These are phyloP conservation scores for Danielozyma ontarioensis DNA, from an alignment of 805 yeast species.

Conservation along the genomic window DNA sequence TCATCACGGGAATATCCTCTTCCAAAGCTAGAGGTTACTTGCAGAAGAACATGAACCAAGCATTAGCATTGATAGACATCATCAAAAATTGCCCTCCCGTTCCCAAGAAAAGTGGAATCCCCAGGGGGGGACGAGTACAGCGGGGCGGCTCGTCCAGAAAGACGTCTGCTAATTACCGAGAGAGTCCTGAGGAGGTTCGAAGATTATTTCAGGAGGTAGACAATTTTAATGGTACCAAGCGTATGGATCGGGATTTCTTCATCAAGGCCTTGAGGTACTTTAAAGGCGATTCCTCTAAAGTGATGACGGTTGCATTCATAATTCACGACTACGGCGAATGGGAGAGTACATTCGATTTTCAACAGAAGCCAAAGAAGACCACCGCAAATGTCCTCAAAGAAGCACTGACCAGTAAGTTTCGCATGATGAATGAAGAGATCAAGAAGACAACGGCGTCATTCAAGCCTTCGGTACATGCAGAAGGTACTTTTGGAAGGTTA, in stretches of 20 bases:
- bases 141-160: constrained; percentile 12
- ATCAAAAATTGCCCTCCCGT: constrained; percentile 17
- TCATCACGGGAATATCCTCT: constrained; percentile 13
- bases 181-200: too few relatives aligned
- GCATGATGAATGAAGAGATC: background rate
- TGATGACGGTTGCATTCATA: constrained; percentile 28
- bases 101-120: too few relatives aligned
- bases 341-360: constrained; percentile 13
- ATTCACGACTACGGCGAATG: constrained; percentile 25
- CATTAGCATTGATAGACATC: constrained; percentile 33
- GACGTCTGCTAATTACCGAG: too few relatives aligned
- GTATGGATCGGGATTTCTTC: too few relatives aligned
- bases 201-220: too few relatives aligned
- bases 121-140: constrained; percentile 31
- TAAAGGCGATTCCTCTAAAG: constrained; percentile 38
- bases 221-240: constrained; percentile 13
- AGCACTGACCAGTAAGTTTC: background rate
- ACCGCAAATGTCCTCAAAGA: background rate
- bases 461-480: too few relatives aligned
- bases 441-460: too few relatives aligned
- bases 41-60: constrained; percentile 19
- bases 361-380: background rate
- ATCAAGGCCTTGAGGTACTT: constrained; percentile 40
- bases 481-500: too few relatives aligned
- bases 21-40: constrained; percentile 14